Percentiles rank a stretch among this genome's conserved stretches.
Evolutionary conservation across 1,284 basidiomycete genomes (phyloP).

Genomic region (Papiliotrema fonsecae): DNA sequence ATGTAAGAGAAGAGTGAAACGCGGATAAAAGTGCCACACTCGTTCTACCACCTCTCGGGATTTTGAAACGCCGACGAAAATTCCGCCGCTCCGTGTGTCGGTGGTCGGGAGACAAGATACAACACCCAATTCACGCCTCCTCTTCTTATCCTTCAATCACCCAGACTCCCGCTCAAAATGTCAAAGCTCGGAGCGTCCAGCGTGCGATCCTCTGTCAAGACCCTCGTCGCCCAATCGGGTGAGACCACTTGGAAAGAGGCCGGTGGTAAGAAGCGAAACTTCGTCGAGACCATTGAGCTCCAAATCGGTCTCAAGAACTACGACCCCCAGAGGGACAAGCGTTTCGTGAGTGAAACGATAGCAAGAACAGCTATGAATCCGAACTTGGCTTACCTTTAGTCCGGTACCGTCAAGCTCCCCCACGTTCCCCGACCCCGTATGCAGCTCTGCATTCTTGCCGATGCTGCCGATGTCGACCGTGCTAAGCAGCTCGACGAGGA

Average conservation of each 20-base stretch:
- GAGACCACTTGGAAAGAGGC: constrained; percentile 45
- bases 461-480: constrained; percentile 95
- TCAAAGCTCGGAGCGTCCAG: constrained; percentile 92
- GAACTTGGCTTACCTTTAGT: constrained; percentile 54
- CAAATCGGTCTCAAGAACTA: constrained; percentile 98
- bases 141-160: constrained; percentile 24
- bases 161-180: constrained; percentile 22
- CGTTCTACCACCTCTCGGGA: background rate
- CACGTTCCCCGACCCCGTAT: constrained; percentile 97
- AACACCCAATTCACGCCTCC: too few relatives aligned
- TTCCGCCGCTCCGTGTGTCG: too few relatives aligned
- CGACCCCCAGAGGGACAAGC: constrained; percentile 63
- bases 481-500: constrained; percentile 49
- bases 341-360: constrained; percentile 43
- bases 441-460: constrained; percentile 99
- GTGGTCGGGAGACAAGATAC: too few relatives aligned
- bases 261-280: constrained; percentile 58
- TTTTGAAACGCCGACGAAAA: constrained; percentile 9
- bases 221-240: constrained; percentile 65
- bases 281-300: constrained; percentile 83
- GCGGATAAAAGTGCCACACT: constrained; percentile 4
- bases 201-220: constrained; percentile 94
- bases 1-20: background rate
- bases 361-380: background rate
- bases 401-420: constrained; percentile 94